Evolutionary conservation across 2,329 filamentous ascomycete genomes (phyloP), one percentile per base, ranked within the genome.

Genomic region (Talaromyces sp.): DNA sequence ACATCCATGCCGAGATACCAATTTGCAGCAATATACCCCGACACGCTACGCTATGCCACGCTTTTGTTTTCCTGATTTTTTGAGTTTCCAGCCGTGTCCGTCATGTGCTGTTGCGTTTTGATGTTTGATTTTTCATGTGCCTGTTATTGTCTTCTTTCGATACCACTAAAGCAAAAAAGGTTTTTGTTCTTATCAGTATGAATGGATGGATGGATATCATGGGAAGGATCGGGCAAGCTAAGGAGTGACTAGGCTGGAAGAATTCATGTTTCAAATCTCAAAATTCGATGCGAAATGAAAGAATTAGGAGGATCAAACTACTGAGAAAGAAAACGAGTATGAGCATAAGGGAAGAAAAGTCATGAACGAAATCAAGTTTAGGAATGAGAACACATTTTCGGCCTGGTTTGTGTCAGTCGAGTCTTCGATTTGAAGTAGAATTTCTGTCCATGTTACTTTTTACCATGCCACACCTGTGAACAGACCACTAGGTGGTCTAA

Each of bases 1-100:
- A 57, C 62, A 60, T 61, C 63, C 58, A 65, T 62, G 60, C 43
- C 64, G 60, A 66, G 74, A 76, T 75, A 76, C 74, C 74, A 75
- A 74, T 76, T 79, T 76, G 73, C 75, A 76, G 77, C 78, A 78
- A 77, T 79, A 79, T 80, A 80, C 78, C 78, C 78, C 77, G 74
- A 75, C 70, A 72, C 71, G 73, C 71, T 71, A 70, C 66, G 52
- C 60, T 33, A 61, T 66, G 45, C 50, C 16, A 57, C 57, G 50
- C 33, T 66, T 68, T 74, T 76, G 68, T 73, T 74, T 31, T 68
- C 70, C 72, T 68, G 43, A 68, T 72, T 71, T 70, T 68, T 68
- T 13, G 68, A 71, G 68, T 69, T 61, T 64, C 60, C 69, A 56
- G 52, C 52, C 65, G 47, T 64, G 57, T 60, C 68, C 64, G 50